Evolutionary conservation across 1,284 basidiomycete genomes (phyloP).

Genomic region (Leucocoprinus gongylophorus): DNA sequence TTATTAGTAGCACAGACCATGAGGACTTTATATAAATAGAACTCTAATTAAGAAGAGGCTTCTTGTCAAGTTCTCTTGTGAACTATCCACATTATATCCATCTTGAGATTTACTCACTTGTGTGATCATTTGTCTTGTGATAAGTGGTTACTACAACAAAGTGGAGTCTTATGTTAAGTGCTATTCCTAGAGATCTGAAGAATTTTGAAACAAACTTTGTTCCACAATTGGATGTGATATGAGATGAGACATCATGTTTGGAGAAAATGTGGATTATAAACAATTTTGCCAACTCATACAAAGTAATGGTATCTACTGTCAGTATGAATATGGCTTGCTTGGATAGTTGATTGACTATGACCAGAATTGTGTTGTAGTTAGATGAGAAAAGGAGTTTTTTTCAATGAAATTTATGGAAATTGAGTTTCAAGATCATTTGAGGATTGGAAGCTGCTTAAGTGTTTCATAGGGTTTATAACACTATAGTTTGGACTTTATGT

Average conservation of each 20-base stretch:
- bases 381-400: conserved; percentile 11
- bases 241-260: no score
- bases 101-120: no score
- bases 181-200: conserved; percentile 13
- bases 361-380: conserved; percentile 13
- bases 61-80: no score
- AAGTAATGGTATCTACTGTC: no score
- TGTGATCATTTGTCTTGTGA: conserved; percentile 41
- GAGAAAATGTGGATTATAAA: no score
- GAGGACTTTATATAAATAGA: no score
- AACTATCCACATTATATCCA: no score
- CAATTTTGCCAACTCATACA: no score
- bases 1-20: no score
- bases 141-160: conserved; percentile 9
- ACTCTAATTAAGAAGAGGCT: no score
- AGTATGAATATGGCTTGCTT: no score
- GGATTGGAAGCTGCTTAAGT: neutral
- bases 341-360: no score
- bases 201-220: conserved; percentile 17
- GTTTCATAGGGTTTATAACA: neutral
- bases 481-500: conserved; percentile 1
- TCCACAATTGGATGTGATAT: conserved; percentile 14
- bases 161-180: neutral
- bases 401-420: conserved; percentile 1
- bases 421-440: neutral